These are phyloP conservation scores for Pseudogymnoascus verrucosus DNA, from an alignment of 2,329 filamentous ascomycete species.

Conservation along the genomic window DNA sequence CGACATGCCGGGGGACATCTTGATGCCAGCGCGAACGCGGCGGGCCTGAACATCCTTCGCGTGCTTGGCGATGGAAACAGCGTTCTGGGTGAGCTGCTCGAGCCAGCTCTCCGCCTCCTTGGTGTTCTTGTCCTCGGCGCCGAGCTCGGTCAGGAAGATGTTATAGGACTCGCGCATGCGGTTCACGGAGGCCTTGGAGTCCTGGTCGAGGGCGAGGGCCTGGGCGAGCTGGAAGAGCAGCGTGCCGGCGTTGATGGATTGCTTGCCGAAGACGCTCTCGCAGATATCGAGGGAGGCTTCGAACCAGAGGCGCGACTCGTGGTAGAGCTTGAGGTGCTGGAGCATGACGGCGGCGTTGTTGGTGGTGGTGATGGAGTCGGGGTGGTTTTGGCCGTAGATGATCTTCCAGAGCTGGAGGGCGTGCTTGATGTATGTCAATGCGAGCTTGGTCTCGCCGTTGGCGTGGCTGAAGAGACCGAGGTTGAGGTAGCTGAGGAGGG, in stretches of 20 bases:
- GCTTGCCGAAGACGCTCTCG: slow-evolving; percentile 79
- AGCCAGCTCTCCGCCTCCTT: slow-evolving; percentile 97
- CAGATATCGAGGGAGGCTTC: slow-evolving; percentile 85
- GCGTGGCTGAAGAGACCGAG: slow-evolving; percentile 90
- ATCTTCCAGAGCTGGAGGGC: slow-evolving; percentile 94
- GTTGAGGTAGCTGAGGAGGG: slow-evolving; percentile 91
- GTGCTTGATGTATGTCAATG: slow-evolving; percentile 84
- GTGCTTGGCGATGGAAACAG: slow-evolving; percentile 88
- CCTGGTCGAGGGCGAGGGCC: slow-evolving; percentile 88
- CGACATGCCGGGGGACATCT: slow-evolving; percentile 54
- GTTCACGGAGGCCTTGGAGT: slow-evolving; percentile 82
- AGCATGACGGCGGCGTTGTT: slow-evolving; percentile 99
- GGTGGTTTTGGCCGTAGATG: slow-evolving; percentile 87
- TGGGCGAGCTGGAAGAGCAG: slow-evolving; percentile 96
- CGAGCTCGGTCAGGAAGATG: slow-evolving; percentile 84
- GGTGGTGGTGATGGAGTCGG: slow-evolving; percentile 95
- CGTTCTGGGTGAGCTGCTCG: slow-evolving; percentile 90
- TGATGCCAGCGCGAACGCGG: slow-evolving; percentile 61
- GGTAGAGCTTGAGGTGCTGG: slow-evolving; percentile 88
- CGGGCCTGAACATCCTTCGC: slow-evolving; percentile 77
- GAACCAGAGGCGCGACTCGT: slow-evolving; percentile 94
- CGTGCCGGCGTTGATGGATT: slow-evolving; percentile 88
- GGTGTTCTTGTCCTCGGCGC: slow-evolving; percentile 89
- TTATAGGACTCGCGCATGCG: slow-evolving; percentile 96
- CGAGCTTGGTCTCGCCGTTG: slow-evolving; percentile 78